Base-by-base conservation (phyloP, 169 alveolate species). In the Theileria annulata region DNA sequence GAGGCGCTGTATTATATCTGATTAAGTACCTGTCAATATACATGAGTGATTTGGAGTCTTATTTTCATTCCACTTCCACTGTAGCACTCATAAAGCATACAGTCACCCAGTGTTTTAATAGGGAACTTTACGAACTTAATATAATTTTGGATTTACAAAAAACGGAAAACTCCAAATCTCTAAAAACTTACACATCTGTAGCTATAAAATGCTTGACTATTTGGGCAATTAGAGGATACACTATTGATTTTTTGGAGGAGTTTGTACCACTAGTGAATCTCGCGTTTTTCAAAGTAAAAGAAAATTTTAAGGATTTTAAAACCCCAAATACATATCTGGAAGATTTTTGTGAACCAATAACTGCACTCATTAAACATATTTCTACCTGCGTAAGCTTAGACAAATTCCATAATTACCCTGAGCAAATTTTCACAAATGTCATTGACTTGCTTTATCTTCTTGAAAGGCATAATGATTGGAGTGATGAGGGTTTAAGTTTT, bases 221-320 rank as follows among this genome's bases (percentile, higher is more conserved):
- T 19, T 80, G 88, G 88, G 60, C 83, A 6, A 4, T 73, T 56
- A 37, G 58, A 30, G 62, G 51, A 21, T 33, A 21, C 19, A 13
- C 47, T 58, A n/a, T 42, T 28, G 88, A 80, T 68, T 66, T 81
- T 13, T 64, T 80, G 54, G 88, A 73, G 33, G 88, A 80, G 68
- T 15, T 80, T 23, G 63, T 75, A 2, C 82, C 88, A 1, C 59
- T 66, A 6, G 28, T 79, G 15, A 71, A 68, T 35, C 60, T 71
- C 3, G 75, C 51, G 0, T 47, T 69, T 17, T 71, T 56, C 59
- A 71, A 49, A 21, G 54, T 71, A 28, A 69, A 48, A 47, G 77
- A 35, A 0, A 59, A 19, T 12, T 69, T 30, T 33, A 37, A 47
- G 17, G 30, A 10, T 27, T 42, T 30, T 9, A 56, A n/a, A 30